These are phyloP conservation scores for Polytrichum formosum DNA, from an alignment of 225 moss, liverwort and hornwort genomes.

Conservation along the genomic window DNA sequence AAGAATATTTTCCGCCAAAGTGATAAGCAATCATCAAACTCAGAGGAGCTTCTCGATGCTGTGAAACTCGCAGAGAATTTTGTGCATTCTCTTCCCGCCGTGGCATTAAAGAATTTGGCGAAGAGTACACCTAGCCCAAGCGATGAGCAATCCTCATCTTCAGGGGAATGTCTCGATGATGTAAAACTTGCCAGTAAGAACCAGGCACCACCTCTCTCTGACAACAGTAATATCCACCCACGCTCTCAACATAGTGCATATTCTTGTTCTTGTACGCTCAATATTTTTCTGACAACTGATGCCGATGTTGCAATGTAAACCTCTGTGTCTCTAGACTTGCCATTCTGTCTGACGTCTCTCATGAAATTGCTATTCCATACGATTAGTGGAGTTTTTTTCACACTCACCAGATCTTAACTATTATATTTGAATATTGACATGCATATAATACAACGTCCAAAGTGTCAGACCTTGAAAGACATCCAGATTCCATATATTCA, in stretches of 20 bases:
- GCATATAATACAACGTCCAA: too few species aligned
- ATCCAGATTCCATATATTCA: too few species aligned
- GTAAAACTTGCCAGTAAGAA: conserved; percentile 1
- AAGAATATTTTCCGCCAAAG: not conserved
- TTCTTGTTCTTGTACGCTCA: too few species aligned
- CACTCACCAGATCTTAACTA: too few species aligned
- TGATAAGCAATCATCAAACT: not conserved
- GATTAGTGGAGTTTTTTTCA: too few species aligned
- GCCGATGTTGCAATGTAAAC: too few species aligned
- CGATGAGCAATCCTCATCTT: not conserved
- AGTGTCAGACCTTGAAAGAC: too few species aligned
- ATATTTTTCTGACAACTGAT: too few species aligned
- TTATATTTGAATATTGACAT: too few species aligned
- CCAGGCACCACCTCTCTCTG: too few species aligned
- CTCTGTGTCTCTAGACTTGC: not conserved
- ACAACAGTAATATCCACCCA: too few species aligned
- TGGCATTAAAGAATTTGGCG: conserved; percentile 5
- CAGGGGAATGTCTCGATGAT: not conserved
- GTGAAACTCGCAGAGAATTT: conserved; percentile 1
- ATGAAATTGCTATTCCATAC: not conserved
- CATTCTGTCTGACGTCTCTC: not conserved
- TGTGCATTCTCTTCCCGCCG: not conserved
- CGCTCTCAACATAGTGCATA: too few species aligned
- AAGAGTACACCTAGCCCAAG: not conserved
- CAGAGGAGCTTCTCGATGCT: not conserved